Evolutionary conservation across 2,329 filamentous ascomycete species (phyloP).

Genomic region (Fusarium sp.): DNA sequence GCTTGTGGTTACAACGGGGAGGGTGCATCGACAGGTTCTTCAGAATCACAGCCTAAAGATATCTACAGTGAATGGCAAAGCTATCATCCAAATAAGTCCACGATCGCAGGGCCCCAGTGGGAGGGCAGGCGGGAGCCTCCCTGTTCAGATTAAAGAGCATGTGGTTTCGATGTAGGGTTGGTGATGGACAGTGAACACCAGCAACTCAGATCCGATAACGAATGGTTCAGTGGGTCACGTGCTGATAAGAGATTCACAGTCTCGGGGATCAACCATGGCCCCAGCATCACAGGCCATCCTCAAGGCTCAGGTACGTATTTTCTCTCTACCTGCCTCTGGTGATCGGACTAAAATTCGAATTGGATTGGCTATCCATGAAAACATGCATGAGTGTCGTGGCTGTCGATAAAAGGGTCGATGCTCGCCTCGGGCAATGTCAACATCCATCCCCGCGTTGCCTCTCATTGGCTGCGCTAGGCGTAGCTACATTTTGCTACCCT

Average conservation of each 20-base stretch:
- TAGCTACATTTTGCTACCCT: conserved; percentile 23
- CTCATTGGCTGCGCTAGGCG: conserved; percentile 28
- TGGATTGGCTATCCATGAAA: conserved; percentile 13
- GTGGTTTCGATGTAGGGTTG: neutral
- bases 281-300: neutral
- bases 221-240: neutral
- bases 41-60: neutral
- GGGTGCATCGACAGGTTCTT: neutral
- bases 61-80: neutral
- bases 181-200: neutral
- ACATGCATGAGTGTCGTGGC: conserved; percentile 59
- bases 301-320: neutral
- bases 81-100: neutral
- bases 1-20: neutral
- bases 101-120: neutral
- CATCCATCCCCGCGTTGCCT: conserved; percentile 31
- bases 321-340: neutral
- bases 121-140: neutral
- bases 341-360: neutral
- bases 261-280: neutral
- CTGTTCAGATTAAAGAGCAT: neutral
- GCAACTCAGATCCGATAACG: no score
- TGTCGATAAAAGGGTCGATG: conserved; percentile 53
- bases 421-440: conserved; percentile 19
- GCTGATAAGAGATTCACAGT: neutral